Evolutionary conservation across 495 filamentous ascomycete species (phyloP), one percentile per base, ranked within the genome.

Genomic region (Lophiotrema nucula): DNA sequence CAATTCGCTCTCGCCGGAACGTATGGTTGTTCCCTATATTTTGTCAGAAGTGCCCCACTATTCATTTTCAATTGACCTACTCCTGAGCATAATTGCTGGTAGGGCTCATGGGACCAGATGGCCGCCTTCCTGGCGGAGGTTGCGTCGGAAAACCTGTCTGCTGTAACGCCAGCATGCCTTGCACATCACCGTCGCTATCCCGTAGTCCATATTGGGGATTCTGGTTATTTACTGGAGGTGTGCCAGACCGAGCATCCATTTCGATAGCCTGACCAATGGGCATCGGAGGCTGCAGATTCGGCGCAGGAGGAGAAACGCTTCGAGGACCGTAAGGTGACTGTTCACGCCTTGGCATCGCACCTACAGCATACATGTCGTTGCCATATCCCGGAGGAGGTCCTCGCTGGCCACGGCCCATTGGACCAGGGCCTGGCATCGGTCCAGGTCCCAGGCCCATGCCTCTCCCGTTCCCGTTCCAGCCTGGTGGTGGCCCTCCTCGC

Each of bases 201-300:
- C 83, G 74, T 15, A 85, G 72, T 23, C 73, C 73, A 37, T 67
- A 72, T 23, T 62, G 63, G 18, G 53, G 56, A 27, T 62, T 64
- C 18, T 53, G 56, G 25, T 44, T 26, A 27, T 53, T 58, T 1
- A 38, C 70, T 21, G 79, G 72, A 23, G 81, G 79, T 54, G 73
- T 80, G n/a, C 79, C 79, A 1, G 77, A 78, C 60, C 77, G 64
- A 60, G 88, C 76, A 74, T 89, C 85, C 89, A 95, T 92, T 68
- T 92, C 90, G 45, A 91, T 80, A 0, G 89, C 88, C 64, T 89
- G 87, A n/a, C 86, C 87, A 19, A 86, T 76, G 15, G 73, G 68
- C 13, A 55, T 26, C 18, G 55, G 64, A 12, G 62, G 49, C 21
- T 48, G 66, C 62, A 64, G 45, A n/a, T n/a, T n/a, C 4, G 57